Conservation (phyloP, 2,329 filamentous ascomycete species). For the Claviceps capensis region DNA sequence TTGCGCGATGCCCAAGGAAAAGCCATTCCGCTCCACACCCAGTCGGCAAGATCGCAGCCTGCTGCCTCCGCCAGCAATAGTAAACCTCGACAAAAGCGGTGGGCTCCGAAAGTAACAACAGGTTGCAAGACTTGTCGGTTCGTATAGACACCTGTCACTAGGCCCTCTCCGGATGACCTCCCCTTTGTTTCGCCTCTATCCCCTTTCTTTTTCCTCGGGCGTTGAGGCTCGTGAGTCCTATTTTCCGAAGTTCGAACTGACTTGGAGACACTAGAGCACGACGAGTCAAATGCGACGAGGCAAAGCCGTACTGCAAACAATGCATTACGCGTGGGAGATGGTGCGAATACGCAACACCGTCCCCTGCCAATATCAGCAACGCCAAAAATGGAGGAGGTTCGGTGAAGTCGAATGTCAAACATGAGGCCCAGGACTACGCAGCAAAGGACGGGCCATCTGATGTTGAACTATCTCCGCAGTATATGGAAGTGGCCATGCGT, state of each 20-base stretch:
- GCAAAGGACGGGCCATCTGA: not conserved
- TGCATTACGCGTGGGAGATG: slow-evolving; percentile 3
- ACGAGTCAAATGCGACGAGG: slow-evolving; percentile 3
- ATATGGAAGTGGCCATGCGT: not conserved
- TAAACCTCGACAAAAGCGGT: slow-evolving; percentile 2
- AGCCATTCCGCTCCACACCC: not conserved
- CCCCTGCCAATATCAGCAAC: not conserved
- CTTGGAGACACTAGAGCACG: not conserved
- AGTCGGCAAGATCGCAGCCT: not conserved
- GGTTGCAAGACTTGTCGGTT: slow-evolving; percentile 6
- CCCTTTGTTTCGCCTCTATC: no score
- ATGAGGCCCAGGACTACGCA: not conserved
- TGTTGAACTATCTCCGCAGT: not conserved
- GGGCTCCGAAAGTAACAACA: slow-evolving; percentile 3
- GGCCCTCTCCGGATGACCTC: not conserved
- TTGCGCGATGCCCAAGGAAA: not conserved
- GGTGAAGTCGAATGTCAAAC: not conserved
- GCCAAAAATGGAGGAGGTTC: not conserved
- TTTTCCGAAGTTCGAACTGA: not conserved
- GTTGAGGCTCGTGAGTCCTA: not conserved
- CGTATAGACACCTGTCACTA: not conserved
- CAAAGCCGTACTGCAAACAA: slow-evolving; percentile 3
- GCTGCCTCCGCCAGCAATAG: not conserved
- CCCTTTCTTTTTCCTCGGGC: not conserved
- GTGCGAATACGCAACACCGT: slow-evolving; percentile 1